Evolutionary conservation across 371 early-diverging fungal genomes (phyloP).

Genomic region (Lichtheimia ramosa): DNA sequence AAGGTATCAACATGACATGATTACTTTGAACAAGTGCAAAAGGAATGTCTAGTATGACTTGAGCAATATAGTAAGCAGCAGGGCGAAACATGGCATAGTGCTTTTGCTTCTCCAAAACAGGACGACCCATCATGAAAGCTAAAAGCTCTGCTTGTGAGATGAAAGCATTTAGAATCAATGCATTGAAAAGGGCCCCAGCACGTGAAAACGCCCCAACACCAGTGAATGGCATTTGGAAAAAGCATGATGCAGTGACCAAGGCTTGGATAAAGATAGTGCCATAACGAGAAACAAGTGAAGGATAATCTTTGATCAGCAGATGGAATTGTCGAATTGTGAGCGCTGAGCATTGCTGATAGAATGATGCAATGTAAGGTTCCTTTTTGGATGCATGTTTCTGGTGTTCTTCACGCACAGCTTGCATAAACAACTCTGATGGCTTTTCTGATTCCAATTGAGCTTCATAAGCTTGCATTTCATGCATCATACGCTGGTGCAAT

Average conservation of each 20-base stretch:
- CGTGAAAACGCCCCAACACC: constrained; percentile 68
- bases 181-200: constrained; percentile 68
- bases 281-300: constrained; percentile 56
- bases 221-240: constrained; percentile 52
- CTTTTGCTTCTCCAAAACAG: constrained; percentile 68
- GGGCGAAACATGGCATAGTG: constrained; percentile 67
- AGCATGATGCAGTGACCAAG: constrained; percentile 70
- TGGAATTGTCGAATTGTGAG: constrained; percentile 64
- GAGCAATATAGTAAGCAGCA: constrained; percentile 60
- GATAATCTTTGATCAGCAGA: constrained; percentile 49
- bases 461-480: constrained; percentile 43
- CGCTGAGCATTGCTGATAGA: constrained; percentile 58
- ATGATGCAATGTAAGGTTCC: constrained; percentile 64
- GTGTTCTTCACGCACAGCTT: constrained; percentile 54
- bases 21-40: constrained; percentile 41
- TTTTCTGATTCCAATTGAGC: constrained; percentile 19
- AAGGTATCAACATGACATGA: constrained; percentile 13
- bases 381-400: constrained; percentile 52
- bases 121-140: constrained; percentile 53
- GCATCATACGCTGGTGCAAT: constrained; percentile 31
- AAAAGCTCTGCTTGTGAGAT: constrained; percentile 55
- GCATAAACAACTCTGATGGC: constrained; percentile 47
- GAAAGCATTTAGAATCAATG: constrained; percentile 56
- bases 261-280: constrained; percentile 62
- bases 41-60: constrained; percentile 46